Base-by-base conservation (phyloP, 768 basidiomycete species). In the Collybia sordida region DNA sequence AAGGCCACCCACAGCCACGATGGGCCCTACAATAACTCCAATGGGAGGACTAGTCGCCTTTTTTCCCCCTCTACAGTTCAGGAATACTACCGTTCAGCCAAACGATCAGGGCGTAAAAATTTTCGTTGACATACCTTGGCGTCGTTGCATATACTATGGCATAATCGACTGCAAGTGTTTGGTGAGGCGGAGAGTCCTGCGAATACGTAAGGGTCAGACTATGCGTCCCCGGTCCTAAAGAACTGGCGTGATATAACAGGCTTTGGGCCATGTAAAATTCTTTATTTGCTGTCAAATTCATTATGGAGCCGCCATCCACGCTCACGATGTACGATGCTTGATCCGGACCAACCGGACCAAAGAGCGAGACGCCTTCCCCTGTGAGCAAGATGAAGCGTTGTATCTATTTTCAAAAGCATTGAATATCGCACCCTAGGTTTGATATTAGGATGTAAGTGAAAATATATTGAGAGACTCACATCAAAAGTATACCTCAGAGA, bases 301-400 rank as follows among this genome's bases (percentile, higher is more conserved):
- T 48, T n/a, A 52, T 24, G 3, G 54, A 19, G 3, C 58, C 67
- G 17, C 63, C 63, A 39, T 74, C 71, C 38, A 76, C 25, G 48
- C 68, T 60, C n/a, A 70, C 68, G 0, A 58, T 55, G 49, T 73
- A 77, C 3, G 62, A 59, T 17, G 70, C 61, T 23, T 64, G 64
- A 3, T 53, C 48, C 15, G 72, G 69, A n/a, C 71, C 67, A 1
- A 72, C 64, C 8, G 77, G 65, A 15, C 78, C 75, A 44, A 72
- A 79, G 7, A 80, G 42, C 0, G 71, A 72, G n/a, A 80, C 67
- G 9, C 69, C 73, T 50, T 73, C 72, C 35, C 76, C 79, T 73
- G n/a, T n/a, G n/a, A n/a, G n/a, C n/a, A n/a, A n/a, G n/a, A n/a
- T n/a, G n/a, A n/a, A n/a, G n/a, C n/a, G n/a, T n/a, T n/a, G n/a